Base-by-base conservation (phyloP, 2,329 filamentous ascomycete species). In the Aspergillus nomiae region DNA sequence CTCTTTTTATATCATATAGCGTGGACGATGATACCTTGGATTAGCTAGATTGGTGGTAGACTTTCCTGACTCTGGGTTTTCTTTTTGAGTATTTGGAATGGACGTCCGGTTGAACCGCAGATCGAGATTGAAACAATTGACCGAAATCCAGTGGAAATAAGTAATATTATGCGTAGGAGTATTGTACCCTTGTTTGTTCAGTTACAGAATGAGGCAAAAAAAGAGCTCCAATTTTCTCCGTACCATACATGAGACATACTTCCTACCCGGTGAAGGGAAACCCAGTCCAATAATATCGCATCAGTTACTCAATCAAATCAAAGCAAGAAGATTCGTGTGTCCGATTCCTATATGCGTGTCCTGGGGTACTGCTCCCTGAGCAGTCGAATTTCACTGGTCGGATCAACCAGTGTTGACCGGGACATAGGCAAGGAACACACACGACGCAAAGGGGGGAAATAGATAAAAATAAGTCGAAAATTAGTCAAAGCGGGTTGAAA, bases 231-330 rank as follows among this genome's bases (percentile, higher is more conserved):
- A 68, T 71, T 71, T 70, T 71, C 67, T 69, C 68, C 68, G 61
- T 71, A 73, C 66, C 68, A 69, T 72, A 72, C 70, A 73, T 55
- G 51, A 65, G 59, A 67, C 63, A 63, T 63, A 60, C 63, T 65
- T 65, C 63, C 59, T 67, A 65, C 58, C 63, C 28, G 58, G 61
- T 62, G 30, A 69, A 65, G 59, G 60, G 32, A 57, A 65, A 61
- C 63, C 67, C 51, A 55, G 64, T 65, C 60, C 63, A 54, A 62
- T 66, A 69, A 62, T 66, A 69, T 63, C 63, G 66, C 65, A 67
- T 65, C 63, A 63, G 58, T 60, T 62, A 67, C 60, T 63, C 57
- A 63, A 53, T 60, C 54, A 67, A 60, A 64, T 58, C 56, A 58
- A 60, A 65, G 55, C 56, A 58, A 59, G 54, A 26, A 34, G 50